A percentile compares a stretch with the other conserved stretches of the same genome.
phyloP scores from a whole-genome alignment of 768 basidiomycete genomes.

The Sporobolomyces pararoseus region DNA sequence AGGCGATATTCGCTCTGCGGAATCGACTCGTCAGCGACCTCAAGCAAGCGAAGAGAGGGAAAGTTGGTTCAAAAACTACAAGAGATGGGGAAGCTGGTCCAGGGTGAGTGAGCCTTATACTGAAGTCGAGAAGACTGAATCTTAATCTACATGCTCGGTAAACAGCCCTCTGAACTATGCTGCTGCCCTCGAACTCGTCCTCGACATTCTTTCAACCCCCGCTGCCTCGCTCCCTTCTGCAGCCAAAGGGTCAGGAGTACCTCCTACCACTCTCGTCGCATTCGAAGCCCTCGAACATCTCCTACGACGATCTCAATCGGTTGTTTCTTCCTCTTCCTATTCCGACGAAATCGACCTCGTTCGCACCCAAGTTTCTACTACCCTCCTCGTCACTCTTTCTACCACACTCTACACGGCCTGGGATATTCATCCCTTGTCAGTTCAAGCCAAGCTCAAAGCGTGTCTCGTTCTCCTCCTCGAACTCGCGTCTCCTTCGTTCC shows the following conservation, averaged over 20 bases:
- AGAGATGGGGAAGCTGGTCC: not conserved
- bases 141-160: not conserved
- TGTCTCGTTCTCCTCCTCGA: conserved; percentile 23
- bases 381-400: conserved; percentile 3
- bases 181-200: conserved; percentile 14
- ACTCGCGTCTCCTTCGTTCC: conserved; percentile 1
- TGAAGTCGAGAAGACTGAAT: not conserved
- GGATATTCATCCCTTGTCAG: conserved; percentile 14
- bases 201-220: conserved; percentile 17
- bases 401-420: conserved; percentile 19
- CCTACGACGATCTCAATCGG: conserved; percentile 6
- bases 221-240: not conserved
- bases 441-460: conserved; percentile 16
- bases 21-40: conserved; percentile 12
- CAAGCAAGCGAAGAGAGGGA: conserved; percentile 15
- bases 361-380: not conserved
- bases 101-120: not conserved
- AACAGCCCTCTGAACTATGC: conserved; percentile 9
- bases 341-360: conserved; percentile 7
- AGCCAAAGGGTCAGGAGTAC: not conserved
- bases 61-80: not conserved
- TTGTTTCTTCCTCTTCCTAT: not conserved
- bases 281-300: conserved; percentile 36
- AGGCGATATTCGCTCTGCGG: conserved; percentile 18
- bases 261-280: conserved; percentile 11